Base-by-base conservation (phyloP, 768 basidiomycete species). In the Xerocomus potaroensis region DNA sequence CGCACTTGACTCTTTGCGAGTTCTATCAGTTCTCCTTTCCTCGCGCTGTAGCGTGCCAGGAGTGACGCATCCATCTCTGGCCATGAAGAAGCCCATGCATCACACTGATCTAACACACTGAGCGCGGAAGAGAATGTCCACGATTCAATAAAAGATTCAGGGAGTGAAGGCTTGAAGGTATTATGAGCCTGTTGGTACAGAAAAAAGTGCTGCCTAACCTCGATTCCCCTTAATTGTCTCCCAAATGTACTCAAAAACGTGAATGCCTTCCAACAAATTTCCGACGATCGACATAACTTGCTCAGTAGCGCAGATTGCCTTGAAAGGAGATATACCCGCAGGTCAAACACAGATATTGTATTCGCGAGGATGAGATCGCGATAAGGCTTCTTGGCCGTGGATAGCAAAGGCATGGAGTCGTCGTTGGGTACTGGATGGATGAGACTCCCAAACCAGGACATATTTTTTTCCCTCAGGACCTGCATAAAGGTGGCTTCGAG, bases 81-180 rank as follows among this genome's bases (percentile, higher is more conserved):
- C 48, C 72, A 66, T 1, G 64, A 53, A n/a, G 69, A 62, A 10
- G 77, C 75, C 89, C 91, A 93, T 2, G 67, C 65, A 51, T 89
- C 84, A 56, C 85, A 89, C 54, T 84, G 83, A 11, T 90, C 83
- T 22, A 92, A 80, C 35, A 86, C 81, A 52, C 84, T 90, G 35
- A 94, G 72, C 16, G 91, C 83, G 0, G 93, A 91, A 15, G 88
- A 91, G 66, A 91, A 97, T 27, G 79, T 85, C 96, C 96, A 99
- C 0, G 89, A 85, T 61, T 96, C 90, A 27, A 96, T 73, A 62
- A 95, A 96, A 59, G 84, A 79, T 15, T 71, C 69, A 0, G 86
- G 77, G 19, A 87, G 69, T 4, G 71, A 74, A 27, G 58, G 62
- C 79, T 83, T 49, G 15, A 40, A 53, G 47, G 51, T 36, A 26